Percentiles rank a stretch among this genome's conserved stretches.
Conservation (phyloP, 768 basidiomycete genomes). For the Pulveroboletus frians region DNA sequence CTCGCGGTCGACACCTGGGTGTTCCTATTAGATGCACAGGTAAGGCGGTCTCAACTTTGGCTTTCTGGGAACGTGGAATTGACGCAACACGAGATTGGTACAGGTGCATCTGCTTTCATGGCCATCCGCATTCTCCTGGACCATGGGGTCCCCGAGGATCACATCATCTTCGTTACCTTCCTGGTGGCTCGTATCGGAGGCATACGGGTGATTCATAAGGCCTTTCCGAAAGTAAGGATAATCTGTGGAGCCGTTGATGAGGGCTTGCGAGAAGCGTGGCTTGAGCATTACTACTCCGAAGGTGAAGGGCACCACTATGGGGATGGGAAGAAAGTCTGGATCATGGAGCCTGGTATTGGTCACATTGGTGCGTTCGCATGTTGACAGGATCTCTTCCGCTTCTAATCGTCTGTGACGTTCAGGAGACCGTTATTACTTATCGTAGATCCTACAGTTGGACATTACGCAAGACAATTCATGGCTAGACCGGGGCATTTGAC, state of each 20-base stretch:
- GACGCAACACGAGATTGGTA: slow-evolving; percentile 65
- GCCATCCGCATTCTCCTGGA: slow-evolving; percentile 89
- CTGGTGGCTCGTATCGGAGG: slow-evolving; percentile 82
- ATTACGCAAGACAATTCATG: slow-evolving; percentile 2
- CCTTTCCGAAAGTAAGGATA: slow-evolving; percentile 82
- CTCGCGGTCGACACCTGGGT: slow-evolving; percentile 71
- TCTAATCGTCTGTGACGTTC: background rate
- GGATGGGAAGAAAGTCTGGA: slow-evolving; percentile 65
- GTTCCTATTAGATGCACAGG: slow-evolving; percentile 88
- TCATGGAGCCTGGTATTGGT: slow-evolving; percentile 85
- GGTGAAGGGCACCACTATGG: slow-evolving; percentile 37
- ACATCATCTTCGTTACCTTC: slow-evolving; percentile 87
- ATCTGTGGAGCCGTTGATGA: slow-evolving; percentile 83
- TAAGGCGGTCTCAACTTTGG: slow-evolving; percentile 19
- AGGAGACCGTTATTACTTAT: slow-evolving; percentile 42
- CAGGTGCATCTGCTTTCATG: slow-evolving; percentile 92
- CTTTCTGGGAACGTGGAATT: background rate
- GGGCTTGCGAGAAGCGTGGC: slow-evolving; percentile 68
- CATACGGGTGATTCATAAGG: slow-evolving; percentile 65
- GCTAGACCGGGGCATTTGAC: slow-evolving; percentile 3
- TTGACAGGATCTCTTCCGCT: background rate
- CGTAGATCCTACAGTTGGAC: slow-evolving; percentile 10
- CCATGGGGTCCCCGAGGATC: slow-evolving; percentile 80
- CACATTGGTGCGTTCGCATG: slow-evolving; percentile 59
- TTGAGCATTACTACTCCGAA: slow-evolving; percentile 51